These are phyloP conservation scores for Thelonectria discophora DNA, from an alignment of 2,329 filamentous ascomycete species.

Conservation along the genomic window DNA sequence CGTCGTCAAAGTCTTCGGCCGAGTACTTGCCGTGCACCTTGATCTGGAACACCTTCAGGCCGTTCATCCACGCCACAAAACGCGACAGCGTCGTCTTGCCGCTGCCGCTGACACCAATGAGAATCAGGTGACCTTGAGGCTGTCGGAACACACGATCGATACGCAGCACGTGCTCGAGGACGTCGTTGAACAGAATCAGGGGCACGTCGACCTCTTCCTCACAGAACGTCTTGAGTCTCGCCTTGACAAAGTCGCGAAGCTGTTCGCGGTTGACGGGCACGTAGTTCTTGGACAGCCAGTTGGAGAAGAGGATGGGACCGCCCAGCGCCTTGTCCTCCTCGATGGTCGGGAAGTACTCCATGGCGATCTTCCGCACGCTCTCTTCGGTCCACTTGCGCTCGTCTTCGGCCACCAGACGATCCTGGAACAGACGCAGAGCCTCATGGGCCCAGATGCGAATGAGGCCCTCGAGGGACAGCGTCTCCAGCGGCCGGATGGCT, in stretches of 20 bases:
- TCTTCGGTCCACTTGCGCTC: conserved; percentile 96
- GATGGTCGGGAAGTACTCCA: conserved; percentile 95
- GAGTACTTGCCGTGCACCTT: conserved; percentile 99
- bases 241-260: conserved; percentile 96
- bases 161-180: conserved; percentile 95
- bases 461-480: conserved; percentile 85
- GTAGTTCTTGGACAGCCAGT: conserved; percentile 99
- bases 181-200: conserved; percentile 98
- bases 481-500: conserved; percentile 91
- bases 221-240: conserved; percentile 95
- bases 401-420: conserved; percentile 92
- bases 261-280: conserved; percentile 95
- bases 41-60: conserved; percentile 98
- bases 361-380: conserved; percentile 82
- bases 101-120: conserved; percentile 98
- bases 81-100: conserved; percentile 98
- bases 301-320: conserved; percentile 96
- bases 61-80: conserved; percentile 99
- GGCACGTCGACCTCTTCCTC: conserved; percentile 99
- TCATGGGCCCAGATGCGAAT: conserved; percentile 99
- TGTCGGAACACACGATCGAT: conserved; percentile 99
- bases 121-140: conserved; percentile 95
- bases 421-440: conserved; percentile 93
- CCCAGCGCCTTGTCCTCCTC: conserved; percentile 89
- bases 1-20: conserved; percentile 97